Base-by-base conservation (phyloP, 2,329 filamentous ascomycete genomes). In the Chrysoporthe cubensis region DNA sequence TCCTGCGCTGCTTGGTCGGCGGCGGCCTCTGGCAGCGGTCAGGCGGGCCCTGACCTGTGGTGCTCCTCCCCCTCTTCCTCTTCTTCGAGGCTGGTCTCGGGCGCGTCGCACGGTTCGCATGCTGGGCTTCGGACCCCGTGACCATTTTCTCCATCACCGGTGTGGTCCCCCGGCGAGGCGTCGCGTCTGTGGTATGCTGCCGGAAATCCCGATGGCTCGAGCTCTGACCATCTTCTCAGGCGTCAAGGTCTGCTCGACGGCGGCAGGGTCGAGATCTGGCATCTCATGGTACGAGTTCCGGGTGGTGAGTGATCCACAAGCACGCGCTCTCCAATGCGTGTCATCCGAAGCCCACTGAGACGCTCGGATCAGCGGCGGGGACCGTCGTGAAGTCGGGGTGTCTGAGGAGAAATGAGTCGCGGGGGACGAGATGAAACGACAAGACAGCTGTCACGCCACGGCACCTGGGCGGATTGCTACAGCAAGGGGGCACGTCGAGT, bases 1-100 rank as follows among this genome's bases (percentile, higher is more conserved):
- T 65, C 57, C 71, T 74, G 46, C 46, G 66, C 44, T 68, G 71
- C 68, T 75, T 74, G 64, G 62, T 63, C n/a, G 72, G 57, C 16
- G 57, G 57, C 14, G 57, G 42, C 21, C 11, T 43, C 37, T 26
- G 57, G 37, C 26, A 40, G 37, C 26, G 18, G 18, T 32, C 40
- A 40, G 46, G 44, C 40, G 67, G 34, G 21, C 43, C 56, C 43
- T 58, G 65, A 32, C 52, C 32, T 11, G 32, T 37, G 18, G 40
- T 16, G 48, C 56, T 21, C 32, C 56, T 52, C 37, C 59, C 66
- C 46, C 66, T 71, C 59, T 70, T 66, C 40, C 43, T 66, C 43
- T 34, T 48, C n/a, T 43, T 59, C 32, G 56, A 40, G 50, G 44
- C 46, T 50, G 50, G 58, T 48, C n/a, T 58, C 40, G 42, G 18